These are phyloP conservation scores for Drechslerella stenobrocha DNA, from an alignment of 2,329 filamentous ascomycete genomes.

Conservation along the genomic window DNA sequence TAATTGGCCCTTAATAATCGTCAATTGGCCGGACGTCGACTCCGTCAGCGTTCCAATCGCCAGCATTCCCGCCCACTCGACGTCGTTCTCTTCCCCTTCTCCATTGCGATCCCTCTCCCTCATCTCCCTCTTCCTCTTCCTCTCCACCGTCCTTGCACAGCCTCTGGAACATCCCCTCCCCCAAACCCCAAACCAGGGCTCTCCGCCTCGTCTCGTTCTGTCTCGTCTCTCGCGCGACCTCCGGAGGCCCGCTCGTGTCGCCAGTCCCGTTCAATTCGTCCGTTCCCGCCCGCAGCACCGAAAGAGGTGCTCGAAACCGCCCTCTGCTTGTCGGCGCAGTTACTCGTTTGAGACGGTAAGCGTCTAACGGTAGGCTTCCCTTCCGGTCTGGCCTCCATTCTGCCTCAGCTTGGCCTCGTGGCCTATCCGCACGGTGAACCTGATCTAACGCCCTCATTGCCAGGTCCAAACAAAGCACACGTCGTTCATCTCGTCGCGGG, in stretches of 20 bases:
- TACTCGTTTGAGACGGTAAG: slow-evolving; percentile 9
- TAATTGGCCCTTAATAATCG: too few species aligned
- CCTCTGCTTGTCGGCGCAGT: background rate
- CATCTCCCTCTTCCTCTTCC: background rate
- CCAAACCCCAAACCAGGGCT: too few species aligned
- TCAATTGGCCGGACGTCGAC: too few species aligned
- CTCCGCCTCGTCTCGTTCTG: background rate
- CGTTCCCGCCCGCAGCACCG: slow-evolving; percentile 5
- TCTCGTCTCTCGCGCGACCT: background rate
- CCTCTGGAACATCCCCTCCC: too few species aligned
- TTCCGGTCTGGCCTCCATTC: background rate
- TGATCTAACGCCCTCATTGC: slow-evolving; percentile 6
- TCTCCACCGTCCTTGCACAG: too few species aligned
- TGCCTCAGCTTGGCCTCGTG: background rate
- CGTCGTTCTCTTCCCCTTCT: too few species aligned
- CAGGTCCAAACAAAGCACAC: slow-evolving; percentile 1
- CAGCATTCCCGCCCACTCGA: too few species aligned
- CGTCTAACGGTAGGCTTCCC: background rate
- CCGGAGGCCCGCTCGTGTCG: background rate
- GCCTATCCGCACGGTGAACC: background rate
- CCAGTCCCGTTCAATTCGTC: background rate
- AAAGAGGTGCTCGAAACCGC: background rate
- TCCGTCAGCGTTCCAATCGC: too few species aligned
- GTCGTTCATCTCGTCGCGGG: slow-evolving; percentile 1
- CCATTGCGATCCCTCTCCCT: background rate